Conservation (phyloP, 1,284 basidiomycete genomes). For the Phlebopus sp. region DNA sequence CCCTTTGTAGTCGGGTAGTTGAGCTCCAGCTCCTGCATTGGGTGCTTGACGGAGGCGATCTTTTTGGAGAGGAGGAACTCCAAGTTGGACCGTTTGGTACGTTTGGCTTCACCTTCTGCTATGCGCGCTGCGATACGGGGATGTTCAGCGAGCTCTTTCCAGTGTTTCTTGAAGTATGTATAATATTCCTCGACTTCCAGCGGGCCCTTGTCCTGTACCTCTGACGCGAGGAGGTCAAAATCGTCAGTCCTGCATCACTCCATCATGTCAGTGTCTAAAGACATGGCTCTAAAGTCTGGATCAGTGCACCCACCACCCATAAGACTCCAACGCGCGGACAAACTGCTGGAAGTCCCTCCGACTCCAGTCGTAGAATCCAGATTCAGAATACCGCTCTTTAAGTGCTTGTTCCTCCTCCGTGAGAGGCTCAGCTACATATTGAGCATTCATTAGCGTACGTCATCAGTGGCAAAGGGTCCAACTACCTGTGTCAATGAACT, state of each 20-base stretch:
- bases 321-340: slow-evolving; percentile 79
- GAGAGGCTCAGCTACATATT: slow-evolving; percentile 70
- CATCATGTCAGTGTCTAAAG: too few relatives aligned
- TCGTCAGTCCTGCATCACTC: slow-evolving; percentile 57
- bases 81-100: slow-evolving; percentile 83
- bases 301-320: slow-evolving; percentile 67
- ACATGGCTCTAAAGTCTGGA: too few relatives aligned
- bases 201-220: slow-evolving; percentile 85
- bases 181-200: slow-evolving; percentile 84
- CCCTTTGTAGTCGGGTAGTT: slow-evolving; percentile 95
- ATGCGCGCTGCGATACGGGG: slow-evolving; percentile 83
- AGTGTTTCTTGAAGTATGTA: slow-evolving; percentile 86
- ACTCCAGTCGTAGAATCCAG: slow-evolving; percentile 90
- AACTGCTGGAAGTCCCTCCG: slow-evolving; percentile 93
- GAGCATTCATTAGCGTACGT: not conserved
- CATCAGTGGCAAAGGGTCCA: not conserved
- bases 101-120: slow-evolving; percentile 80
- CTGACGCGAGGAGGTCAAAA: slow-evolving; percentile 75
- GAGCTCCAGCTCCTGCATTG: slow-evolving; percentile 94
- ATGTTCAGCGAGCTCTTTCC: slow-evolving; percentile 76
- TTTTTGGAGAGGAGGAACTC: slow-evolving; percentile 78
- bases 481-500: slow-evolving; percentile 79
- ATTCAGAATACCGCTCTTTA: slow-evolving; percentile 76
- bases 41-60: slow-evolving; percentile 78
- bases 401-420: slow-evolving; percentile 81